These are phyloP conservation scores for Euphorbia lathyris DNA, from an alignment of 345 rosid genomes.

Conservation along the genomic window DNA sequence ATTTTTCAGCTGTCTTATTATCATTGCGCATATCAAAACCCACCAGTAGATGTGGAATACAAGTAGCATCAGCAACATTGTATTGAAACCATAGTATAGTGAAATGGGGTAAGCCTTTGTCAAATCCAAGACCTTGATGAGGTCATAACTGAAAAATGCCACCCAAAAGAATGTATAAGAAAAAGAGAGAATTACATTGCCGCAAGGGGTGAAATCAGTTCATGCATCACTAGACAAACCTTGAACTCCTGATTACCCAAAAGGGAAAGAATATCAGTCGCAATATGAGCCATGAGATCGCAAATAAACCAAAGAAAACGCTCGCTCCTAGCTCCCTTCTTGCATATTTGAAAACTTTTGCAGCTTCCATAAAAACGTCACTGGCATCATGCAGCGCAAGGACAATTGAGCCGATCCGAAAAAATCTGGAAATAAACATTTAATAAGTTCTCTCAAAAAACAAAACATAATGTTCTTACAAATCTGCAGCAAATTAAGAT, in stretches of 20 bases:
- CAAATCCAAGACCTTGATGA: constrained; percentile 48
- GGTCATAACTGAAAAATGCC: constrained; percentile 46
- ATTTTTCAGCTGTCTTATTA: constrained; percentile 71
- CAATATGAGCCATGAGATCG: constrained; percentile 80
- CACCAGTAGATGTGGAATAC: constrained; percentile 98
- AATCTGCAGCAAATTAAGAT: background rate
- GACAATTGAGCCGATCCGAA: constrained; percentile 73
- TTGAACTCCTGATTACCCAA: constrained; percentile 71
- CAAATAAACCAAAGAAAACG: constrained; percentile 84
- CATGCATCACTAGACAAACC: constrained; percentile 43
- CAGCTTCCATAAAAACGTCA: constrained; percentile 86
- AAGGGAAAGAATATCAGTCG: constrained; percentile 92
- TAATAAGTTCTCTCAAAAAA: background rate
- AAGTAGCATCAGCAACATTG: constrained; percentile 77
- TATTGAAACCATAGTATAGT: constrained; percentile 76
- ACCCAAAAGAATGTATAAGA: constrained; percentile 21
- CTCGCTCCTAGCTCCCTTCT: constrained; percentile 88
- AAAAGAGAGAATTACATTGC: constrained; percentile 5
- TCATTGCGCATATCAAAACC: constrained; percentile 86
- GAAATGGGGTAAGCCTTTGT: constrained; percentile 31
- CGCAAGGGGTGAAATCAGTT: constrained; percentile 13
- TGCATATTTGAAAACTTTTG: constrained; percentile 87
- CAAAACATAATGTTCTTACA: background rate
- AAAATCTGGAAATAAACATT: constrained; percentile 48
- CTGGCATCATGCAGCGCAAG: constrained; percentile 94